Evolutionary conservation across 2,329 filamentous ascomycete genomes (phyloP).

Genomic region (Xylariales sp.): DNA sequence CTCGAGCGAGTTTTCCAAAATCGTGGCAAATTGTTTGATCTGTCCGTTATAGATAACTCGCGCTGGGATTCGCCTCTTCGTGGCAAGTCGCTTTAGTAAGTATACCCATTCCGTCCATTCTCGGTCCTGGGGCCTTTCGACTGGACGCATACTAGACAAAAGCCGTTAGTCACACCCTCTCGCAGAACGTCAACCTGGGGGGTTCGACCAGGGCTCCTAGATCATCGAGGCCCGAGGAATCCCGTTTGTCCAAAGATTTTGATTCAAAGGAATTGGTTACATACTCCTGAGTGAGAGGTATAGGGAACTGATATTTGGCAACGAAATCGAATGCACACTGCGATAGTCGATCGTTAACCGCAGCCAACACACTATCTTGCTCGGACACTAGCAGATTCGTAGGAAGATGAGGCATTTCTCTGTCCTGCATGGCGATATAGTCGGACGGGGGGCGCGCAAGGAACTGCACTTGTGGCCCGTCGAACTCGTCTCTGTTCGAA

Average conservation of each 20-base stretch:
- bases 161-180: conserved; percentile 19
- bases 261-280: conserved; percentile 12
- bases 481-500: conserved; percentile 88
- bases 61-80: conserved; percentile 85
- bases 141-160: conserved; percentile 68
- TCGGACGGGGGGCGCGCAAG: conserved; percentile 77
- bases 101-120: conserved; percentile 96
- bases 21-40: conserved; percentile 91
- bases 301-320: conserved; percentile 90
- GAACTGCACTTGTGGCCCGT: conserved; percentile 82
- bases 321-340: conserved; percentile 92
- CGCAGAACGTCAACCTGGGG: background rate
- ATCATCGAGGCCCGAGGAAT: background rate
- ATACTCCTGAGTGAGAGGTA: conserved; percentile 79
- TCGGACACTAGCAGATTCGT: conserved; percentile 86
- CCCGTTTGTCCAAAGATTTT: background rate
- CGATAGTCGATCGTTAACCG: conserved; percentile 86
- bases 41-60: conserved; percentile 88
- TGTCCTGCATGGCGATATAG: conserved; percentile 79
- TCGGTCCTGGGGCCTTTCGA: conserved; percentile 51
- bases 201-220: background rate
- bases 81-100: conserved; percentile 84
- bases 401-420: conserved; percentile 83
- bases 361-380: conserved; percentile 82
- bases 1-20: conserved; percentile 87